phyloP scores from a whole-genome alignment of 371 early-diverging fungal species.

The Racocetra persica region DNA sequence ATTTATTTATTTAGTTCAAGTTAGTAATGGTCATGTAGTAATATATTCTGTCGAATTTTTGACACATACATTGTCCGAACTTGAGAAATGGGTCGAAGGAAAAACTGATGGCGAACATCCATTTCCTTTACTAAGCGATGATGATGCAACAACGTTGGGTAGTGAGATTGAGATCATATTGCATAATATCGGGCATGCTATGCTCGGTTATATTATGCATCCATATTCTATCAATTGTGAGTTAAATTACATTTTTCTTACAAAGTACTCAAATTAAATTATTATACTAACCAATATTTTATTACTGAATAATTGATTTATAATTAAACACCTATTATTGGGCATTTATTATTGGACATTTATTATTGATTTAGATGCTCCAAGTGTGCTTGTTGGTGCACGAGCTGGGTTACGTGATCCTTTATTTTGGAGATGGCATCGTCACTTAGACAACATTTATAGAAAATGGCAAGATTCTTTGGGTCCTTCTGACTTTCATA shows the following conservation, averaged over 20 bases:
- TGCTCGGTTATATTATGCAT: conserved; percentile 27
- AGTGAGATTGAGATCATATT: not conserved
- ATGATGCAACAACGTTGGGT: not conserved
- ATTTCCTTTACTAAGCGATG: not conserved
- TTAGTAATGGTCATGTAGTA: no score
- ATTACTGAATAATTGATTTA: no score
- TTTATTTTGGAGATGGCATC: conserved; percentile 38
- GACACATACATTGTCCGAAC: not conserved
- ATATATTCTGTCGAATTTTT: no score
- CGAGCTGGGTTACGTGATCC: conserved; percentile 22
- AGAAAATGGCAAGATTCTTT: not conserved
- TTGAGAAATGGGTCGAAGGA: conserved; percentile 21
- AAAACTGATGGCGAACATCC: not conserved
- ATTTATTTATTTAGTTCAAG: no score
- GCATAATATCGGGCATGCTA: conserved; percentile 18
- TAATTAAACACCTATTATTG: no score
- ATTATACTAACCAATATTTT: not conserved
- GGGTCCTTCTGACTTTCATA: not conserved
- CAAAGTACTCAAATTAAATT: not conserved
- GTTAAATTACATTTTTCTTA: not conserved
- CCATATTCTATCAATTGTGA: not conserved
- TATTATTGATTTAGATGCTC: not conserved
- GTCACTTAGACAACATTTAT: conserved; percentile 25
- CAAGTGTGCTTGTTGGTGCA: conserved; percentile 26
- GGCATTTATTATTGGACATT: not conserved